Conservation (phyloP, 164 flowering plant genomes). For the Umbellularia californica region DNA sequence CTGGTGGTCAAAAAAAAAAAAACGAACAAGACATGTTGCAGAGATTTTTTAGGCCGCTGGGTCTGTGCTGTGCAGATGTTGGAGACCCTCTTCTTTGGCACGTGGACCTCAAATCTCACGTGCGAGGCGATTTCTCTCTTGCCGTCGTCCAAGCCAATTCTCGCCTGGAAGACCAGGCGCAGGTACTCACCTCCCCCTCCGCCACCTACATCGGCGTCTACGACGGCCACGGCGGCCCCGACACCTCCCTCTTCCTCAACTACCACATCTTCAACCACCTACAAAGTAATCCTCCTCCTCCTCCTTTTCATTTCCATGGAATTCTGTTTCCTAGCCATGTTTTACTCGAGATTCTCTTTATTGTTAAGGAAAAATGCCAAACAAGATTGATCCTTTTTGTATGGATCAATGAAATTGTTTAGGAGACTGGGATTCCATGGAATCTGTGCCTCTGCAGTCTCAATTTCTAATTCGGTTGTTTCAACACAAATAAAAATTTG, state of each 20-base stretch:
- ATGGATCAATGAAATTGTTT: background rate
- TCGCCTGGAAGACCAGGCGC: conserved; percentile 50
- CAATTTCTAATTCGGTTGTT: too few relatives aligned
- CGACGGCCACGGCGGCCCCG: conserved; percentile 69
- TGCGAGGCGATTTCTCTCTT: conserved; percentile 55
- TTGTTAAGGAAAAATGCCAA: background rate
- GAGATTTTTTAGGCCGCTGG: conserved; percentile 18
- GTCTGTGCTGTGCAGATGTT: conserved; percentile 28
- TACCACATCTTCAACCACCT: conserved; percentile 35
- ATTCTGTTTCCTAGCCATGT: too few relatives aligned
- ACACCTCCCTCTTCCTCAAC: conserved; percentile 55
- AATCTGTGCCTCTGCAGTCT: too few relatives aligned
- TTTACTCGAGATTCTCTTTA: background rate
- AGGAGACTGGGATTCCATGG: background rate
- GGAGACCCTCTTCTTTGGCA: conserved; percentile 47
- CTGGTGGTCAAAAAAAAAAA: background rate
- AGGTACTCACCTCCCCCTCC: conserved; percentile 45
- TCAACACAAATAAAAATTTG: background rate
- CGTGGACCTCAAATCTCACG: conserved; percentile 43
- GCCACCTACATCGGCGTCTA: conserved; percentile 56
- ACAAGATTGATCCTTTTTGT: background rate
- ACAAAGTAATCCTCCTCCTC: conserved; percentile 17
- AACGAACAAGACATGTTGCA: conserved; percentile 16
- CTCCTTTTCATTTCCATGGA: background rate
- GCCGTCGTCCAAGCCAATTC: conserved; percentile 64